Percentiles rank a stretch among this genome's conserved stretches.
Evolutionary conservation across 768 basidiomycete species (phyloP).

Genomic region (Dentipellis sp.): DNA sequence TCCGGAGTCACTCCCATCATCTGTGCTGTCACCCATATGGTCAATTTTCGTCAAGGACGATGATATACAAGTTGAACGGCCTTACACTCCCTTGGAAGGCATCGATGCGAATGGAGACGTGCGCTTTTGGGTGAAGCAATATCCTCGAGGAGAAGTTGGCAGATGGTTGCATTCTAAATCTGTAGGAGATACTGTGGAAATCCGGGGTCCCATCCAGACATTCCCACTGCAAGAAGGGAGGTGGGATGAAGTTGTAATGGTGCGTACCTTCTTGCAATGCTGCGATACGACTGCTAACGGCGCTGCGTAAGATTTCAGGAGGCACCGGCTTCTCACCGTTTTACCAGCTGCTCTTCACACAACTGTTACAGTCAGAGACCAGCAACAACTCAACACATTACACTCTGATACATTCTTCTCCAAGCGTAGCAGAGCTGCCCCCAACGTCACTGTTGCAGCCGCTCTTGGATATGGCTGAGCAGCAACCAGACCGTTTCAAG

Average conservation of each 20-base stretch:
- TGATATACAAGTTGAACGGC: constrained; percentile 81
- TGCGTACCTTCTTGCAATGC: constrained; percentile 19
- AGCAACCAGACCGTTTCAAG: constrained; percentile 46
- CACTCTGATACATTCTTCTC: constrained; percentile 68
- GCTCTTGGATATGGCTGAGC: constrained; percentile 35
- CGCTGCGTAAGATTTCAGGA: constrained; percentile 57
- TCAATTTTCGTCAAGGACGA: constrained; percentile 79
- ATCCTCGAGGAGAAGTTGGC: constrained; percentile 71
- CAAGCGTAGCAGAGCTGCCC: constrained; percentile 52
- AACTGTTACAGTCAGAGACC: constrained; percentile 28
- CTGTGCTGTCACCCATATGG: constrained; percentile 40
- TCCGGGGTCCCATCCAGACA: constrained; percentile 68
- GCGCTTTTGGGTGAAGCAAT: constrained; percentile 75
- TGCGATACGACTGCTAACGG: background rate
- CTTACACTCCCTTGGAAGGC: constrained; percentile 75
- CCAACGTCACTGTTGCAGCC: constrained; percentile 52
- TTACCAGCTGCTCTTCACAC: constrained; percentile 58
- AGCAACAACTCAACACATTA: constrained; percentile 36
- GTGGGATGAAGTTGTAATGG: constrained; percentile 82
- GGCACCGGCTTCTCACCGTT: constrained; percentile 87
- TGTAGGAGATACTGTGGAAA: constrained; percentile 58
- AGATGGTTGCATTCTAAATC: constrained; percentile 72
- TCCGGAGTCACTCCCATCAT: constrained; percentile 19
- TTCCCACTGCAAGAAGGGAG: constrained; percentile 47
- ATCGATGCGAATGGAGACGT: constrained; percentile 58